Base-by-base conservation (phyloP, 768 basidiomycete genomes). In the Tricholoma furcatifolium region DNA sequence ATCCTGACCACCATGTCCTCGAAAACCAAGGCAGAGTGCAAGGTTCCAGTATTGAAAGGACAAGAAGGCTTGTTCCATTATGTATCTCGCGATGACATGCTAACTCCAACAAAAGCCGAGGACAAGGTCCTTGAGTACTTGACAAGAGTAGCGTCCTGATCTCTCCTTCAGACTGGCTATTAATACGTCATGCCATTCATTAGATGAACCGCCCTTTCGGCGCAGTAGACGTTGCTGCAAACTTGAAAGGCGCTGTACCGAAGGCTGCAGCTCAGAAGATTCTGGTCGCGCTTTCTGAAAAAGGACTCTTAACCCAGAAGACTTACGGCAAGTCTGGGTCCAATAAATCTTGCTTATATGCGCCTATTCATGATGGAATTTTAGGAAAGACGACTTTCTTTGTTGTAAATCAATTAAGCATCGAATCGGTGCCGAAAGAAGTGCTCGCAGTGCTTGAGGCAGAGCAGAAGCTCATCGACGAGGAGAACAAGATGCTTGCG, bases 181-280 rank as follows among this genome's bases (percentile, higher is more conserved):
- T 53, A 27, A 54, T 52, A 18, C 45, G 35, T 32, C 30, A 10
- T 35, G 21, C 31, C 41, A 27, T 32, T 34, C 41, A 27, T 32
- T 62, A 93, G 91, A 91, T 93, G 83, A 96, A 96, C 68, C 80
- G 93, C n/a, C 93, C 93, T 6, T 95, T 87, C 62, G 93, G 93
- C 7, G 92, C 91, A 55, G 93, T 94, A 32, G 93, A 97, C 65
- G 85, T 96, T 5, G 80, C 89, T 14, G 91, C 93, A 9, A 97
- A 97, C 69, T 72, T 97, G 27, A 95, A 95, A 68, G 91, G 91
- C 46, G 86, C 87, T 9, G 85, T 96, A 4, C 84, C 91, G 6
- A 97, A 97, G 65, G 71, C 91, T 2, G 76, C 85, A 2, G 85
- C 86, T 0, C 91, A 93, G 64, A 97, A 96, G 72, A 88, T 95